These are phyloP conservation scores for Rhizopus microsporus DNA, from an alignment of 371 early-diverging fungal species.

Conservation along the genomic window DNA sequence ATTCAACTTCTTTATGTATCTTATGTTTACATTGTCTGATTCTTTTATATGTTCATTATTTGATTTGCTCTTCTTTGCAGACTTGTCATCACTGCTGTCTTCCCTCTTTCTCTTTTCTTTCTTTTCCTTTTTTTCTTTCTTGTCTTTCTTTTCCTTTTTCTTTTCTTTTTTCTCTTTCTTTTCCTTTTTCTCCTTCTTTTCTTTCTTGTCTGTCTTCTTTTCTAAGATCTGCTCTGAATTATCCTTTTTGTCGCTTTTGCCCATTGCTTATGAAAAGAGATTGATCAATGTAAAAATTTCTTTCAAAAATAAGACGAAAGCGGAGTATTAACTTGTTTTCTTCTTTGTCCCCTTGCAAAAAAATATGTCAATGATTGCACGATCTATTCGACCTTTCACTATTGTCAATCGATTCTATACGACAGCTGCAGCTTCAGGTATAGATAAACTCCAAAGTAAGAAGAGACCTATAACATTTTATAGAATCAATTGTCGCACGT, in stretches of 20 bases:
- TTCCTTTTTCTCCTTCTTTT: conserved; percentile 2
- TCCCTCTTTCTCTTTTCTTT: conserved; percentile 4
- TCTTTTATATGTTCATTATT: neutral
- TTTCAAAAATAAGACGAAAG: neutral
- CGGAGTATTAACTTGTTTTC: too few relatives aligned
- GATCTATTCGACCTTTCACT: neutral
- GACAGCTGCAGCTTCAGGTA: neutral
- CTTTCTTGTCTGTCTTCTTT: neutral
- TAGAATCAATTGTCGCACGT: conserved; percentile 40
- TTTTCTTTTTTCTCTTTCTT: conserved; percentile 5
- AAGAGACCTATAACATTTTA: neutral
- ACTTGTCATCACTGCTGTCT: neutral
- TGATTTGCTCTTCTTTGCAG: neutral
- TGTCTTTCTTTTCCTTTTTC: conserved; percentile 2
- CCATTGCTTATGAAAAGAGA: neutral
- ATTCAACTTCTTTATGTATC: neutral
- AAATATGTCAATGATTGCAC: neutral
- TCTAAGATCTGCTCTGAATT: neutral
- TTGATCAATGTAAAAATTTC: neutral
- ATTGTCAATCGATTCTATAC: neutral
- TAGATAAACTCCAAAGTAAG: neutral
- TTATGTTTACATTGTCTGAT: neutral
- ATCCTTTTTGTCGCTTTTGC: neutral
- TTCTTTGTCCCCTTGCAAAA: too few relatives aligned
- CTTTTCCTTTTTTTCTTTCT: conserved; percentile 3